These are phyloP conservation scores for Xylaria sp. DNA, from an alignment of 2,329 filamentous ascomycete species.

Conservation along the genomic window DNA sequence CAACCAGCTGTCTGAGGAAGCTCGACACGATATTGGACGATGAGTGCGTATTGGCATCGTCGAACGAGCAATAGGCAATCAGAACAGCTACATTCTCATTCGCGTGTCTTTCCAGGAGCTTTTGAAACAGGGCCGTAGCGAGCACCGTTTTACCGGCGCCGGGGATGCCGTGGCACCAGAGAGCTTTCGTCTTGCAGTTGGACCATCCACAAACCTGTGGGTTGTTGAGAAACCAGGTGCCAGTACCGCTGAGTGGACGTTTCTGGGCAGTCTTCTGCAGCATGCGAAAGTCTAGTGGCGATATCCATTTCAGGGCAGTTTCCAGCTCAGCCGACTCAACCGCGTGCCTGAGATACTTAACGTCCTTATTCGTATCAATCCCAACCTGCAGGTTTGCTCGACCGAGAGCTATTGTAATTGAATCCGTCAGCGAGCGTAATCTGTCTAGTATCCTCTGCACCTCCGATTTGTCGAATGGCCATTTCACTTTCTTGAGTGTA, in stretches of 20 bases:
- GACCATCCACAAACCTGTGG: background rate
- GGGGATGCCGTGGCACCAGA: background rate
- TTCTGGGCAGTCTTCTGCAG: constrained; percentile 1
- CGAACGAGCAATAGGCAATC: background rate
- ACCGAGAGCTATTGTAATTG: background rate
- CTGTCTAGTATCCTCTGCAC: background rate
- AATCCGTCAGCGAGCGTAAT: background rate
- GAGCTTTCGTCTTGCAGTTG: background rate
- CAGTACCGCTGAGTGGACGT: background rate
- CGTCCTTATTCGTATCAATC: background rate
- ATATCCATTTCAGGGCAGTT: background rate
- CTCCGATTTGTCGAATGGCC: background rate
- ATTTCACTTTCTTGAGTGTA: background rate
- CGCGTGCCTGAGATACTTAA: background rate
- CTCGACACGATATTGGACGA: constrained; percentile 1
- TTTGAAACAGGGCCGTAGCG: background rate
- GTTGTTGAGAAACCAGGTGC: background rate
- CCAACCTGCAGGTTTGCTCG: background rate
- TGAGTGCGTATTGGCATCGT: background rate
- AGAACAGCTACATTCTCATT: background rate
- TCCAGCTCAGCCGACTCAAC: background rate
- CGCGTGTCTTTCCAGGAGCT: background rate
- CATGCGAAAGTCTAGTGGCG: background rate
- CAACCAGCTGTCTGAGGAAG: background rate
- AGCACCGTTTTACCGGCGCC: background rate